Percentiles rank a stretch among this genome's conserved stretches.
These are phyloP conservation scores for Spergularia bocconei DNA, from an alignment of 148 eudicot species.

Conservation along the genomic window DNA sequence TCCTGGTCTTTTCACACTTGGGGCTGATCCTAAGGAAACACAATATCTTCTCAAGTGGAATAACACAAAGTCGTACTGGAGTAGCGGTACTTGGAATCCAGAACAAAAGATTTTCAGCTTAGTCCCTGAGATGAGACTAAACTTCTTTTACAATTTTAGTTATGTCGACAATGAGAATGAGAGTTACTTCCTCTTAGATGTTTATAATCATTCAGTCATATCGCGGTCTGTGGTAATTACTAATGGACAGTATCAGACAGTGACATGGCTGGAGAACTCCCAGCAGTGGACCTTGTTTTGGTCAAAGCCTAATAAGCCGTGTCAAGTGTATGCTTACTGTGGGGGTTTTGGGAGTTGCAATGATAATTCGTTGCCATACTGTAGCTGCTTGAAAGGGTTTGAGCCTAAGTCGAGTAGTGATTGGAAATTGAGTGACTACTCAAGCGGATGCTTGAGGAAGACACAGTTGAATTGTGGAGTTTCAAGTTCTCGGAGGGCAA, in stretches of 20 bases:
- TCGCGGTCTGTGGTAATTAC: conserved; percentile 38
- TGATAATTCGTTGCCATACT: conserved; percentile 20
- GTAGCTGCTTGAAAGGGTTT: conserved; percentile 37
- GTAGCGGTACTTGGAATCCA: conserved; percentile 8
- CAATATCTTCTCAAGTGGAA: conserved; percentile 31
- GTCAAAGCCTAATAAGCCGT: conserved; percentile 23
- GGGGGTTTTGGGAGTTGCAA: conserved; percentile 41
- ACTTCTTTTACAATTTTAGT: background rate
- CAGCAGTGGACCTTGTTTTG: conserved; percentile 39
- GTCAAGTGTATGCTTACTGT: conserved; percentile 43
- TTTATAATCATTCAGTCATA: conserved; percentile 28
- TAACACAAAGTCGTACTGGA: conserved; percentile 24
- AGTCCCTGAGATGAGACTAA: conserved; percentile 12
- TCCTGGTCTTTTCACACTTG: conserved; percentile 32
- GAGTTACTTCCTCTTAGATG: conserved; percentile 43
- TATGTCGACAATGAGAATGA: conserved; percentile 37
- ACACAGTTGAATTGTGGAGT: background rate
- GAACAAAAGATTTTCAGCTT: conserved; percentile 1
- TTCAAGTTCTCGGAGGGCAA: conserved; percentile 12
- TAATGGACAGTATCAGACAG: conserved; percentile 37
- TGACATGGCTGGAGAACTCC: conserved; percentile 30
- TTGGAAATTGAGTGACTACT: background rate
- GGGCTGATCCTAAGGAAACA: conserved; percentile 20
- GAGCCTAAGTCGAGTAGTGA: conserved; percentile 4
- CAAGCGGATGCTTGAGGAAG: background rate